phyloP scores from a whole-genome alignment of 1,284 basidiomycete species.

The Coniferiporia weirii region DNA sequence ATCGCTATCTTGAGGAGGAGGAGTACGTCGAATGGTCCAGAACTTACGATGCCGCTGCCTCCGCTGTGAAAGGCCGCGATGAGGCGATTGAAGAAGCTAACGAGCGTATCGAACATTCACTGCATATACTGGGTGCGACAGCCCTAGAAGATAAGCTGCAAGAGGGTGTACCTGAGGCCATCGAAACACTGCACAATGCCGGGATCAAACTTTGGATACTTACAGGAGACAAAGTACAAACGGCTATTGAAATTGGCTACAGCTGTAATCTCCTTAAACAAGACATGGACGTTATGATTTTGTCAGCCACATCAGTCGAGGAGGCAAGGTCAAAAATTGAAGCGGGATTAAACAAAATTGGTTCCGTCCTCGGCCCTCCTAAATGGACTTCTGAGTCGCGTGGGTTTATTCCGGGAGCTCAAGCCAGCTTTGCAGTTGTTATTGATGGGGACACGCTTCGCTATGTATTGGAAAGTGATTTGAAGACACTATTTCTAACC shows the following conservation, averaged over 20 bases:
- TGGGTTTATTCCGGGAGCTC: conserved; percentile 62
- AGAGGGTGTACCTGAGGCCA: conserved; percentile 94
- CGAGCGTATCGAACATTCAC: conserved; percentile 77
- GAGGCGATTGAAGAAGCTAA: conserved; percentile 87
- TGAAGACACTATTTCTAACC: conserved; percentile 86
- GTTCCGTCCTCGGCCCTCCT: conserved; percentile 68
- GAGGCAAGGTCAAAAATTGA: conserved; percentile 85
- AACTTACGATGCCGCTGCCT: conserved; percentile 77
- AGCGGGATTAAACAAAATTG: conserved; percentile 91
- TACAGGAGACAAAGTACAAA: conserved; percentile 95
- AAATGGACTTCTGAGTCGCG: conserved; percentile 51
- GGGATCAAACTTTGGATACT: conserved; percentile 98
- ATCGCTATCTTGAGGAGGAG: conserved; percentile 73
- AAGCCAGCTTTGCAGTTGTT: conserved; percentile 85
- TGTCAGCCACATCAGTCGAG: conserved; percentile 78
- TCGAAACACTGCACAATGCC: conserved; percentile 85
- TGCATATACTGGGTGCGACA: conserved; percentile 87
- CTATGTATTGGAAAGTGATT: conserved; percentile 70
- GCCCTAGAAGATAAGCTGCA: conserved; percentile 97
- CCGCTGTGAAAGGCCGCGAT: conserved; percentile 74
- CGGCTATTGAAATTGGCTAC: conserved; percentile 95
- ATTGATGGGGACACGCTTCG: conserved; percentile 94
- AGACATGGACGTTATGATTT: conserved; percentile 95
- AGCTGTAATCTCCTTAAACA: conserved; percentile 89
- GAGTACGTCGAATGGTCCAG: conserved; percentile 84